Evolutionary conservation across 768 basidiomycete genomes (phyloP).

Genomic region (Hortiboletus flavorubellus): DNA sequence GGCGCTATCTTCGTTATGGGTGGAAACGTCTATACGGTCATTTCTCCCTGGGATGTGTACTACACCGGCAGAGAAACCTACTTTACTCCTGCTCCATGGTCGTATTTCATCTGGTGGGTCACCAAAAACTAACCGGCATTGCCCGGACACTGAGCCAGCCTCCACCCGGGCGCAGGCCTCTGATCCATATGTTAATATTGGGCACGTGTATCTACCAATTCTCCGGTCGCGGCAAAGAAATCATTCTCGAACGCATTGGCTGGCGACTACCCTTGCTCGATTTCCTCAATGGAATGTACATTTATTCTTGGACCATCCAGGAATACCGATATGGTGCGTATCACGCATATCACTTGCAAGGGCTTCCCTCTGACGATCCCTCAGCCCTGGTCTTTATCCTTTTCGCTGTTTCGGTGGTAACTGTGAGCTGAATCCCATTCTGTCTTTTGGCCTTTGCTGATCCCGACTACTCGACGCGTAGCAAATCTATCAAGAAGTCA

Average conservation of each 20-base stretch:
- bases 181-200: slow-evolving; percentile 64
- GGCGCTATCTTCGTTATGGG: slow-evolving; percentile 56
- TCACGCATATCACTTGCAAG: background rate
- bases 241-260: slow-evolving; percentile 61
- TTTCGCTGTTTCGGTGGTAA: slow-evolving; percentile 49
- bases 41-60: slow-evolving; percentile 49
- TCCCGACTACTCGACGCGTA: slow-evolving; percentile 5
- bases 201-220: slow-evolving; percentile 64
- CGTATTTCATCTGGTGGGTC: slow-evolving; percentile 58
- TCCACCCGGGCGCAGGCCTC: slow-evolving; percentile 36
- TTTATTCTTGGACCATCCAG: slow-evolving; percentile 54
- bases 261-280: slow-evolving; percentile 65
- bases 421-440: slow-evolving; percentile 26
- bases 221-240: slow-evolving; percentile 48
- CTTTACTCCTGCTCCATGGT: slow-evolving; percentile 62
- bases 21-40: slow-evolving; percentile 58
- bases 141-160: background rate
- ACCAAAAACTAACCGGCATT: no score
- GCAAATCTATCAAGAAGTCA: slow-evolving; percentile 67
- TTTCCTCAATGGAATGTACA: slow-evolving; percentile 61
- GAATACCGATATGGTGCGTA: slow-evolving; percentile 44
- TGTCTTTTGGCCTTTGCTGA: background rate
- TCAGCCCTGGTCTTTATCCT: slow-evolving; percentile 39
- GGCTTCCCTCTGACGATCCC: slow-evolving; percentile 14
- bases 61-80: slow-evolving; percentile 56